Evolutionary conservation across 2,329 filamentous ascomycete genomes (phyloP).

Genomic region (Verticillium zaregamsianum): DNA sequence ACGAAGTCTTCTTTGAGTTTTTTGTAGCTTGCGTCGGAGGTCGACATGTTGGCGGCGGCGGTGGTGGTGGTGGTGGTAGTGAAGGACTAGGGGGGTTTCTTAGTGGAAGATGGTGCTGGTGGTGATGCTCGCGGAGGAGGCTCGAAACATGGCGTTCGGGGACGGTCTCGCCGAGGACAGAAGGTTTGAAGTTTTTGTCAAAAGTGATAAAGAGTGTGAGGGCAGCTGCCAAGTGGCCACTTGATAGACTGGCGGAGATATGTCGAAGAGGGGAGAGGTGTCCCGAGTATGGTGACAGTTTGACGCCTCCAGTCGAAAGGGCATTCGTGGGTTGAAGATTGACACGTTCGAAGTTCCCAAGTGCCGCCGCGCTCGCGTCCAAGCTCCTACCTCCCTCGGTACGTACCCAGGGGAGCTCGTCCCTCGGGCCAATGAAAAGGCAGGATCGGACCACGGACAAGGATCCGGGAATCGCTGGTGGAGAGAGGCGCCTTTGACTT

Average conservation of each 20-base stretch:
- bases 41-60: slow-evolving; percentile 27
- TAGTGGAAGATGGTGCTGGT: background rate
- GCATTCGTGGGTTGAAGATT: background rate
- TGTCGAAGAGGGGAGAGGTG: background rate
- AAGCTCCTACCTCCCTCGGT: background rate
- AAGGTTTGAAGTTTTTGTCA: background rate
- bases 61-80: background rate
- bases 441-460: background rate
- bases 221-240: background rate
- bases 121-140: background rate
- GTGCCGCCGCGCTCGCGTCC: background rate
- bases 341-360: background rate
- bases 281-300: background rate
- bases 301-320: background rate
- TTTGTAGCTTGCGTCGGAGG: slow-evolving; percentile 64
- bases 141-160: slow-evolving; percentile 10
- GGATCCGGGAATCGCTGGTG: background rate
- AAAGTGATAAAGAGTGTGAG: background rate
- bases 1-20: slow-evolving; percentile 93
- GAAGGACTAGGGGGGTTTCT: background rate
- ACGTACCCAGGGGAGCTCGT: background rate
- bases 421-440: background rate
- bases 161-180: background rate
- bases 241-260: background rate
- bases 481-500: too few species aligned